These are phyloP conservation scores for Fusarium bulbicola DNA, from an alignment of 2,329 filamentous ascomycete genomes.

Conservation along the genomic window DNA sequence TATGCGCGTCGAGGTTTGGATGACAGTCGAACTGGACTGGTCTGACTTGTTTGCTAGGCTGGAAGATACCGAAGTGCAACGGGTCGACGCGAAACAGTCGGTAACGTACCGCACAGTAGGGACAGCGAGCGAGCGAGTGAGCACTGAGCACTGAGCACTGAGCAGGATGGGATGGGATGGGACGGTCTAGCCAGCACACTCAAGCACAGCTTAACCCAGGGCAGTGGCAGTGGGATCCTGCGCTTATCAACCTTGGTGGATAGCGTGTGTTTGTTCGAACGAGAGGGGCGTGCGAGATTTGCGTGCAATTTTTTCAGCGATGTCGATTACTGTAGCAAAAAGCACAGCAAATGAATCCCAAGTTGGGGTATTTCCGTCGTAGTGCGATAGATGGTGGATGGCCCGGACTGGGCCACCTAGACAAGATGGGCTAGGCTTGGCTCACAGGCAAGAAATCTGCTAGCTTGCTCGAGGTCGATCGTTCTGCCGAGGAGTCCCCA, in stretches of 20 bases:
- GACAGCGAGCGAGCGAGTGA: background rate
- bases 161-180: constrained; percentile 10
- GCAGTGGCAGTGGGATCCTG: constrained; percentile 42
- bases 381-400: constrained; percentile 38
- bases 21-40: constrained; percentile 7
- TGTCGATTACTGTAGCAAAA: background rate
- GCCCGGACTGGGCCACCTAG: constrained; percentile 12
- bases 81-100: constrained; percentile 22
- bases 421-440: constrained; percentile 25
- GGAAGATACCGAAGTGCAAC: constrained; percentile 35
- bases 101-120: background rate
- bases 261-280: constrained; percentile 34
- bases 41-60: constrained; percentile 19
- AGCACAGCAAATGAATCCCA: constrained; percentile 20
- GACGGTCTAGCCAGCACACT: constrained; percentile 15
- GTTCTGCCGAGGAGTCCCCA: constrained; percentile 44
- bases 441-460: constrained; percentile 37
- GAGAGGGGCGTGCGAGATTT: constrained; percentile 40
- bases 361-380: constrained; percentile 49
- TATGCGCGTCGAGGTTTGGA: constrained; percentile 25
- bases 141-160: background rate
- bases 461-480: constrained; percentile 39
- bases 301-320: constrained; percentile 12
- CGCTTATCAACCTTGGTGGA: constrained; percentile 46
- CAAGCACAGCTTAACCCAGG: constrained; percentile 29